phyloP scores from a whole-genome alignment of 345 rosid species.

The Boechera retrofracta region DNA sequence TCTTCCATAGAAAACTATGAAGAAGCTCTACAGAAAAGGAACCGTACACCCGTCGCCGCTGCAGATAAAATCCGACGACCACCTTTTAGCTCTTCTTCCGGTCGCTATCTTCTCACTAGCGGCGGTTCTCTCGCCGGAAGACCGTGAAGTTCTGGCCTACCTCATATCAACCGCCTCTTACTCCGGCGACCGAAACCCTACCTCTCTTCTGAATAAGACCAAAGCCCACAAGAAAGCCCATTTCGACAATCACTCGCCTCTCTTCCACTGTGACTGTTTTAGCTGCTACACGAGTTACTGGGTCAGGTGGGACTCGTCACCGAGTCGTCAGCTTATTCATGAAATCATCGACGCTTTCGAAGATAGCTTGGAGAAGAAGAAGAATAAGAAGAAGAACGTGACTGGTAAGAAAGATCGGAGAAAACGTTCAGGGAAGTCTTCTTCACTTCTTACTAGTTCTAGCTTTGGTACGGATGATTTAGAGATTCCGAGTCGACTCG shows the following conservation, averaged over 20 bases:
- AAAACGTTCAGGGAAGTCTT: conserved; percentile 43
- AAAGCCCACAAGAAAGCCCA: conserved; percentile 29
- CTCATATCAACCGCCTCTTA: conserved; percentile 56
- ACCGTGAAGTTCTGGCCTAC: conserved; percentile 69
- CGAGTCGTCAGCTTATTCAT: conserved; percentile 78
- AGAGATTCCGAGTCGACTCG: conserved; percentile 35
- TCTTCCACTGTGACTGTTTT: conserved; percentile 75
- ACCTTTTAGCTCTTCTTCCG: conserved; percentile 69
- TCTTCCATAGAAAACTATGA: conserved; percentile 50
- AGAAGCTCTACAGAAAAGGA: conserved; percentile 76
- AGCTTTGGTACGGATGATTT: not conserved
- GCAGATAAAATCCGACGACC: conserved; percentile 53
- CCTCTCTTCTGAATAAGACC: conserved; percentile 27
- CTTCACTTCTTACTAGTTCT: conserved; percentile 9
- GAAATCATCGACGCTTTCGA: conserved; percentile 81
- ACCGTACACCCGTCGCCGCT: conserved; percentile 78
- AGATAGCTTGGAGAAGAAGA: conserved; percentile 50
- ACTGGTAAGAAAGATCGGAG: conserved; percentile 49
- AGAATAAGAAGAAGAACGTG: conserved; percentile 30
- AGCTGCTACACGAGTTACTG: conserved; percentile 81
- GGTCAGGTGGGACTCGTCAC: conserved; percentile 84
- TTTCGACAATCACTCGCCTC: conserved; percentile 53
- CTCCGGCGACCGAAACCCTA: conserved; percentile 40
- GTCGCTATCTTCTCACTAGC: conserved; percentile 71
- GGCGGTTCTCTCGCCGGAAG: conserved; percentile 64